Base-by-base conservation (phyloP, 352 stramenopile species). In the Halophytophthora polymorphica region DNA sequence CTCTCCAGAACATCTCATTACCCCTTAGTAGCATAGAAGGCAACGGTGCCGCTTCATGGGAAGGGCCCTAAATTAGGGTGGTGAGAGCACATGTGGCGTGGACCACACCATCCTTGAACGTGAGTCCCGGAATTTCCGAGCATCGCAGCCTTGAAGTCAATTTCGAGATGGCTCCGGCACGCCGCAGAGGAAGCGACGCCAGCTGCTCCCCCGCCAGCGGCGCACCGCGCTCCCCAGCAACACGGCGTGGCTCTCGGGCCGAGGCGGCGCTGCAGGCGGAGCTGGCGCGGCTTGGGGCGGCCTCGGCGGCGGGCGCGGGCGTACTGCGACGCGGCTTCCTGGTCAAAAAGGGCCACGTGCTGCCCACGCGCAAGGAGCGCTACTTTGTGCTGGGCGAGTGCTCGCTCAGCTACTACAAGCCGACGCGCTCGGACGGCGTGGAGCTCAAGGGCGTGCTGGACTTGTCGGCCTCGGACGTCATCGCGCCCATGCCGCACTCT, bases 331-430 rank as follows among this genome's bases (percentile, higher is more conserved):
- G 71, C n/a, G 72, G 72, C 2, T 72, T 74, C 46, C 62, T 83
- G 31, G 52, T 71, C 19, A 83, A 83, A 48, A 83, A 83, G 35
- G 72, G 72, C 1, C 72, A 83, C 35, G 46, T 83, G 54, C 50
- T 83, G 60, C 72, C 66, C 35, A 83, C 72, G 17, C 69, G 73
- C n/a, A 83, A 79, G 39, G 69, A 80, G 47, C 64, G 72, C 3
- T 78, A 74, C 50, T 77, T 83, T 34, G 60, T 80, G 31, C 61
- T 83, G 22, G 63, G 68, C 1, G 50, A 58, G 36, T 50, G 73
- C 44, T 64, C 64, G 18, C 66, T 83, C 38, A 70, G 66, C 41
- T 83, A 83, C 58, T 83, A 71, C 43, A 76, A 73, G 25, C 51
- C 57, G n/a, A 69, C 61, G 1, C 61, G 47, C 25, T 53, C 56